Evolutionary conservation across 495 filamentous ascomycete genomes (phyloP), one percentile per base, ranked within the genome.

Genomic region (Mytilinidion resinicola): DNA sequence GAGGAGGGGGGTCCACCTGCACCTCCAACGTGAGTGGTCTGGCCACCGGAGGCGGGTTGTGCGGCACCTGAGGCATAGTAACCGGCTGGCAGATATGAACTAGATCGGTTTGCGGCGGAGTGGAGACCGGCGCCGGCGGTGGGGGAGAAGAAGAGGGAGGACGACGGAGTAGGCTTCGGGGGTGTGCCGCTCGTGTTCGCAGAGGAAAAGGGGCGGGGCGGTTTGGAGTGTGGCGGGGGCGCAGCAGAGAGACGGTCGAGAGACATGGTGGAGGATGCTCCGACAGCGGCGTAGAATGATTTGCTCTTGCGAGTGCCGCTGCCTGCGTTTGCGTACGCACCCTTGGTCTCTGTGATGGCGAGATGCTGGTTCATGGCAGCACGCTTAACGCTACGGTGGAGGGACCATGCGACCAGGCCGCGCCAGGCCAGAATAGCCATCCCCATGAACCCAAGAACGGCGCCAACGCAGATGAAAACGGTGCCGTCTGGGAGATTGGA

Each of bases 401-500:
- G 78, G 12, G 91, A 89, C 85, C 89, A 96, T 63, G 88, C 91
- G 19, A 97, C 85, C 55, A 96, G 80, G 47, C 79, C 86, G 53
- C 93, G 88, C 93, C 93, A 98, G 53, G 85, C 79, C 2, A 97
- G 79, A 15, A 98, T 80, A 20, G 85, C 80, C 10, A 89, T 73
- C 4, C 83, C 90, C 56, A 96, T 82, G 56, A 91, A 83, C 33
- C 87, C 95, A 4, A 98, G 80, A 34, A 85, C 85, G 17, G 90
- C 89, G 46, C 95, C 93, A 17, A 96, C 95, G 41, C 80, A 84
- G 67, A 98, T 98, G 76, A 98, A 98, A 35, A 98, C 85, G 21
- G 93, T 96, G 15, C 93, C 93, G 73, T 97, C 90, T 0, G 93
- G 93, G 8, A 91, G 79, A 44, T 77, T 86, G n/a, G 90, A 91